Conservation (phyloP, 345 rosid genomes). For the Carallia pectinifolia region DNA sequence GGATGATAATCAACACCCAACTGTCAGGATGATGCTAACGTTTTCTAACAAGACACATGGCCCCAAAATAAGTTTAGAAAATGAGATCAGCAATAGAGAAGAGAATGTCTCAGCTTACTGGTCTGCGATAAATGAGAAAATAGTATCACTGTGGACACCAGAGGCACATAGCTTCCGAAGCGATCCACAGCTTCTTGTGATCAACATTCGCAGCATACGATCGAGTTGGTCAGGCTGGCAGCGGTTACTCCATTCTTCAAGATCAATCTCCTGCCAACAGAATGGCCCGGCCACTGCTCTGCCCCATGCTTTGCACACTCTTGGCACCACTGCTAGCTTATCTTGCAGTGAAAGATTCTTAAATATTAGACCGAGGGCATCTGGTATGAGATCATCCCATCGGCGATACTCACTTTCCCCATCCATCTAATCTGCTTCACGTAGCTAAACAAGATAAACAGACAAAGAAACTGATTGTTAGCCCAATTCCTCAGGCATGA, state of each 20-base stretch:
- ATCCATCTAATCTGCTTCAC: conserved; percentile 16
- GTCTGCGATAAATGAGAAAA: conserved; percentile 70
- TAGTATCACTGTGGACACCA: conserved; percentile 45
- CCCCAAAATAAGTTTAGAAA: neutral
- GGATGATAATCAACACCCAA: neutral
- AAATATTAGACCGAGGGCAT: conserved; percentile 79
- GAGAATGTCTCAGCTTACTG: conserved; percentile 47
- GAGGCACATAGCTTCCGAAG: conserved; percentile 61
- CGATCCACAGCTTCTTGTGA: conserved; percentile 69
- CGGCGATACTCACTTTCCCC: conserved; percentile 45
- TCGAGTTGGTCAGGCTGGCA: conserved; percentile 46
- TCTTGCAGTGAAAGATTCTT: conserved; percentile 65
- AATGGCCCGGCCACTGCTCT: conserved; percentile 72
- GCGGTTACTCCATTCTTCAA: conserved; percentile 67
- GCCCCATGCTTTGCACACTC: conserved; percentile 89
- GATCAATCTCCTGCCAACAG: conserved; percentile 93
- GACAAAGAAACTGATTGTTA: neutral
- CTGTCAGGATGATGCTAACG: neutral
- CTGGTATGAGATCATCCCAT: conserved; percentile 92
- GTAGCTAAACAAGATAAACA: neutral
- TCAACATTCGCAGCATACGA: conserved; percentile 73
- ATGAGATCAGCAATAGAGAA: neutral
- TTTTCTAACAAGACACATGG: neutral
- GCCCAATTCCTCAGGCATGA: too few relatives aligned
- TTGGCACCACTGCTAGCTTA: conserved; percentile 65